Evolutionary conservation across 202 grass and related monocot genomes (phyloP), one percentile per base, ranked within the genome.

Genomic region (Miscanthus sacchariflorus): DNA sequence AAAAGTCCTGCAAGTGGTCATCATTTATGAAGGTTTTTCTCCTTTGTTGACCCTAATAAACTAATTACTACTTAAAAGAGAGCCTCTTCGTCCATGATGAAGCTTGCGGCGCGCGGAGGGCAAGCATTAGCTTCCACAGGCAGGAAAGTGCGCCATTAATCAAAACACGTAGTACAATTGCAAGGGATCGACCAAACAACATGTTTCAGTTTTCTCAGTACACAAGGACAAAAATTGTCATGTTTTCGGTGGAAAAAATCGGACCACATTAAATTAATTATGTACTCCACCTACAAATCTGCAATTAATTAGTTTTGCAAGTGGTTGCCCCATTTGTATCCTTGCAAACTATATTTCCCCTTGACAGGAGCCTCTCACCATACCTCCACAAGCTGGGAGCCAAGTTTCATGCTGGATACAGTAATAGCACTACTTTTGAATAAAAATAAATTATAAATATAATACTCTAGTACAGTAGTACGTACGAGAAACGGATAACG

Each of bases 1-100:
- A 70, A 38, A 88, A 46, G 79, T 77, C 86, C 1, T 25, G 18
- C 72, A 88, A 38, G 64, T 70, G 12, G 66, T 3, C 66, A 61
- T 45, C 5, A 23, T 28, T 30, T 45, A 14, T 46, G 12, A 48
- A 45, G 24, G 71, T 5, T 35, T 65, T 65, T 72, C n/a, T 79
- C 12, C 1, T 42, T 17, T 79, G 17, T 77, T 36, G 63, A 59
- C 48, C 10, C 15, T 59, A 59, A 23, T 30, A 30, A 30, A 30
- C 28, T 30, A 30, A 30, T 30, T 1, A 58, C 18, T 58, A 58
- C 21, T 10, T 48, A 6, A 64, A 64, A 44, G 23, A 10, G 10
- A 52, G 49, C 14, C 49, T 18, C 52, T 5, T 24, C 1, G 4
- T 33, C 28, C 81, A 69, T 5, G 0, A 33, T 36, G 12, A 74